Percentiles rank a stretch among this genome's conserved stretches.
These are phyloP conservation scores for Penicillium nordicum DNA, from an alignment of 2,329 filamentous ascomycete genomes.

Conservation along the genomic window DNA sequence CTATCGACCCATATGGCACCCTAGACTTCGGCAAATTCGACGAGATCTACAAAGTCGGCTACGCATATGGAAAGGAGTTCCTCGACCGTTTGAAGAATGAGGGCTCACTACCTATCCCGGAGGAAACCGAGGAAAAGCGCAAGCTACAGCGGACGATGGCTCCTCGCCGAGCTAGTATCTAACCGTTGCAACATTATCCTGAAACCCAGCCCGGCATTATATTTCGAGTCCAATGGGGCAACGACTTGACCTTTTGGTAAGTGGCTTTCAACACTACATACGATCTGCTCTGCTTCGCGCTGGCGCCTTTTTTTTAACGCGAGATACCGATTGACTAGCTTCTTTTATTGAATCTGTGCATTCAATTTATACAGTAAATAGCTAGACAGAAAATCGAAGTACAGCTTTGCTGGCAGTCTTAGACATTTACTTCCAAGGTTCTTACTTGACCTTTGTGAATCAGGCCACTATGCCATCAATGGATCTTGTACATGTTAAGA, in stretches of 20 bases:
- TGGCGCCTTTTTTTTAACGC: neutral
- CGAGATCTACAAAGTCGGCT: constrained; percentile 89
- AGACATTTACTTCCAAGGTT: neutral
- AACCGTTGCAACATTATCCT: neutral
- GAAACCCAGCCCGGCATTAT: neutral
- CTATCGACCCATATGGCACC: constrained; percentile 88
- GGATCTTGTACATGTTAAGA: neutral
- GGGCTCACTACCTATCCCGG: constrained; percentile 67
- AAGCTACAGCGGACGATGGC: constrained; percentile 75
- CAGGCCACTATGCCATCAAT: neutral
- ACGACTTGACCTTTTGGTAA: neutral
- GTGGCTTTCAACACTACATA: neutral
- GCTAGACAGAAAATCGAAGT: neutral
- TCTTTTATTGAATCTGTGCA: neutral
- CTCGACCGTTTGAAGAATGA: constrained; percentile 72
- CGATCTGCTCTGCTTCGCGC: neutral
- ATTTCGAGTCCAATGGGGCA: neutral
- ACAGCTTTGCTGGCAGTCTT: neutral
- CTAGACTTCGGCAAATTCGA: constrained; percentile 97
- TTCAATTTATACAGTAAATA: neutral
- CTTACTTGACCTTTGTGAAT: neutral
- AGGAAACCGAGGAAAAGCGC: constrained; percentile 74
- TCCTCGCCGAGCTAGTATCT: constrained; percentile 71
- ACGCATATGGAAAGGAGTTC: constrained; percentile 78
- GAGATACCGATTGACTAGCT: neutral